Base-by-base conservation (phyloP, 1,284 basidiomycete species). In the Trichosporon coremiiforme region DNA sequence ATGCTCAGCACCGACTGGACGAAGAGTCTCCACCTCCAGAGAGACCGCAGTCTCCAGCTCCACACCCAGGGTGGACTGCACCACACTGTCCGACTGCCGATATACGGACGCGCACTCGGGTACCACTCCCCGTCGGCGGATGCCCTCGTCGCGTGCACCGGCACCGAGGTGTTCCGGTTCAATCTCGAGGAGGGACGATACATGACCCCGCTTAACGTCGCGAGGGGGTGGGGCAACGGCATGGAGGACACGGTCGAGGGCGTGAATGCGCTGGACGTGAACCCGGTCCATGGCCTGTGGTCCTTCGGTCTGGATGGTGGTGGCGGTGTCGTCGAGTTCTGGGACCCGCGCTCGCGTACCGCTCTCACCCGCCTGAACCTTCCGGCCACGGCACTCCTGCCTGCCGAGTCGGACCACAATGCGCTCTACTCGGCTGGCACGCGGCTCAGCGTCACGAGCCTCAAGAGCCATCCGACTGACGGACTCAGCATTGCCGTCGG, bases 1-100 rank as follows among this genome's bases (percentile, higher is more conserved):
- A 91, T 95, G 79, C 87, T 99, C 10, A 98, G 95, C 0, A 91
- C 94, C 80, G 97, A 99, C 85, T 99, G 97, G 97, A 99, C 96
- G 15, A 99, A 99, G 84, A 91, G 92, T 17, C 87, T 98, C 70
- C 95, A 97, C 79, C 88, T 99, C 0, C 97, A 99, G 87, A 90
- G 91, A 65, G 95, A 99, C 85, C 90, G 97, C n/a, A 93, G 93
- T 6, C 83, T 99, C 66, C 93, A 95, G 80, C 86, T 99, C 4
- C 97, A 99, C 81, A 95, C 93, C 0, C 97, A 99, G 84, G 90
- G 92, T 57, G 94, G 94, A 0, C 89, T 95, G 72, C 94, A 98
- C 81, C 94, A 98, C 78, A 89, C 91, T 29, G 91, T 95, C 4
- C 89, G 97, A 71, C 92, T 99, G 86, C 97, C 97, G 3, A 90